Percentiles rank a stretch among this genome's conserved stretches.
Evolutionary conservation across 2,329 filamentous ascomycete species (phyloP).

Genomic region (Verticillium alfalfae): DNA sequence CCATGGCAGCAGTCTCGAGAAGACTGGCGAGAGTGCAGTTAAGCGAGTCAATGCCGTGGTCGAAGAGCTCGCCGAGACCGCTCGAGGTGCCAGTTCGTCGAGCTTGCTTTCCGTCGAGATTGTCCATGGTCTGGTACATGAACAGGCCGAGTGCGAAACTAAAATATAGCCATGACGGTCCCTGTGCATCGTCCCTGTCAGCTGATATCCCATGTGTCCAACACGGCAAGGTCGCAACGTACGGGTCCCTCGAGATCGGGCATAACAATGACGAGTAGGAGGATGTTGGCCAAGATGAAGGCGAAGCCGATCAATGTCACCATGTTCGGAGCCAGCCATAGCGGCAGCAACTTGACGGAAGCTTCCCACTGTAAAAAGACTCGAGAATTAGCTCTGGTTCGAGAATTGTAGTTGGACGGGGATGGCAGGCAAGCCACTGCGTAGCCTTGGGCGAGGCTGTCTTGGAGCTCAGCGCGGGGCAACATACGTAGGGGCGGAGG

Average conservation of each 20-base stretch:
- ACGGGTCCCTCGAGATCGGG: conserved; percentile 88
- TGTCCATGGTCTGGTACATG: conserved; percentile 99
- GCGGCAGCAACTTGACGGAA: conserved; percentile 81
- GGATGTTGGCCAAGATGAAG: conserved; percentile 85
- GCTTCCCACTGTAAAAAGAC: conserved; percentile 76
- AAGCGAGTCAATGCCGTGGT: conserved; percentile 96
- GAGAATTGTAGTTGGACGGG: conserved; percentile 9
- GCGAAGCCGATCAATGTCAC: conserved; percentile 92
- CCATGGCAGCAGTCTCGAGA: conserved; percentile 89
- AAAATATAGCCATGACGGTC: conserved; percentile 87
- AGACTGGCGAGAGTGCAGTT: conserved; percentile 94
- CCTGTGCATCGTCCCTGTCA: conserved; percentile 38
- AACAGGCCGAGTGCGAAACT: conserved; percentile 94
- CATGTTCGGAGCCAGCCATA: conserved; percentile 98
- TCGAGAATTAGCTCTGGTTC: conserved; percentile 7
- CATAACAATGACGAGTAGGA: conserved; percentile 68
- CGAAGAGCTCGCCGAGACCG: conserved; percentile 91
- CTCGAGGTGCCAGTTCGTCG: conserved; percentile 91
- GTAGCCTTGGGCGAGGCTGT: conserved; percentile 3
- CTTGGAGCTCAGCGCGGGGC: neutral
- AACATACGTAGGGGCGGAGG: conserved; percentile 84
- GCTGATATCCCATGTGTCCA: neutral
- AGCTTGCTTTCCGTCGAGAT: conserved; percentile 97
- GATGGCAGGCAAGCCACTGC: conserved; percentile 3
- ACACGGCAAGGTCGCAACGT: conserved; percentile 28